Evolutionary conservation across 768 basidiomycete genomes (phyloP).

Genomic region (Trichaptum fuscoviolaceum): DNA sequence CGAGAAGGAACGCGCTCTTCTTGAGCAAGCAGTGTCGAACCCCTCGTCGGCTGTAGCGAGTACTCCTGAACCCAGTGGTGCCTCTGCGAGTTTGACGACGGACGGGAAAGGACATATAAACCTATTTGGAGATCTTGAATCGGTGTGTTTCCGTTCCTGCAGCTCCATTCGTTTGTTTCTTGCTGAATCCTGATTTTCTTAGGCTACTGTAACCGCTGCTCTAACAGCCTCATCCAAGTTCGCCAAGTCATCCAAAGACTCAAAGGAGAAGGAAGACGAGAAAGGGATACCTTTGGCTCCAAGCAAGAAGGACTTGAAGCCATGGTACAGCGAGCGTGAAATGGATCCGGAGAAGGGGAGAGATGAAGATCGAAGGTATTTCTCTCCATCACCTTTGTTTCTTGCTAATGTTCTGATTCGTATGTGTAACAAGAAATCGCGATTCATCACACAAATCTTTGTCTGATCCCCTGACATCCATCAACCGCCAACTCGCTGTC

Average conservation of each 20-base stretch:
- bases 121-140: conserved; percentile 77
- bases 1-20: conserved; percentile 8
- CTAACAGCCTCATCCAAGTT: conserved; percentile 46
- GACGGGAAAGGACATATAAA: conserved; percentile 64
- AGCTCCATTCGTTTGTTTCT: conserved; percentile 2
- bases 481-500: conserved; percentile 57
- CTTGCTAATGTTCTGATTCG: not conserved
- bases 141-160: conserved; percentile 34
- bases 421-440: conserved; percentile 39
- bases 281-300: conserved; percentile 73
- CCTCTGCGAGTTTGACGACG: not conserved
- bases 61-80: not conserved
- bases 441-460: conserved; percentile 58
- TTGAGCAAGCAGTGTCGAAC: not conserved
- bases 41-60: not conserved
- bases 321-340: conserved; percentile 57
- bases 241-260: conserved; percentile 22
- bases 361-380: conserved; percentile 33
- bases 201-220: conserved; percentile 43
- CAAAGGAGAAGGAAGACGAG: conserved; percentile 43
- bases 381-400: not conserved
- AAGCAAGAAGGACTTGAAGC: conserved; percentile 67
- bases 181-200: conserved; percentile 5
- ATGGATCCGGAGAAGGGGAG: conserved; percentile 24
- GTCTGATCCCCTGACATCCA: conserved; percentile 71